Conservation (phyloP, 495 filamentous ascomycete species). For the Aspergillus ostianus region DNA sequence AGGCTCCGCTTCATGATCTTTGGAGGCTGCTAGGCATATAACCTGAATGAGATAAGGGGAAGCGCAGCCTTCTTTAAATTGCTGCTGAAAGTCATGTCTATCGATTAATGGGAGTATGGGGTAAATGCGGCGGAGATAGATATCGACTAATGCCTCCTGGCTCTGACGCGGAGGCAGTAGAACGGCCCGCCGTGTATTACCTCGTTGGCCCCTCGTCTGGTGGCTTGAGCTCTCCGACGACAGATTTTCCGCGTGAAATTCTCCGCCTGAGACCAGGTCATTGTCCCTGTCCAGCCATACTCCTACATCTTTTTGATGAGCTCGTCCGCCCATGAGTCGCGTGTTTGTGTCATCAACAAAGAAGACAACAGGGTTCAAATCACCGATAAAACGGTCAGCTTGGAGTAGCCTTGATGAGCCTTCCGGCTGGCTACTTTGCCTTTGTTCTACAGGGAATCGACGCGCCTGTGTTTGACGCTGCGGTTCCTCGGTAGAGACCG, state of each 20-base stretch:
- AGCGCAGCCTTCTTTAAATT: constrained; percentile 17
- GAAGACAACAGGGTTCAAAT: constrained; percentile 24
- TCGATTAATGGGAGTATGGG: constrained; percentile 31
- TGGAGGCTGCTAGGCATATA: constrained; percentile 36
- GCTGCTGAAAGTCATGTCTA: constrained; percentile 18
- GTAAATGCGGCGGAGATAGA: constrained; percentile 27
- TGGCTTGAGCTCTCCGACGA: background rate
- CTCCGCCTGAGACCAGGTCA: constrained; percentile 1
- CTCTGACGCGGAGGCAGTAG: constrained; percentile 20
- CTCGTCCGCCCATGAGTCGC: constrained; percentile 16
- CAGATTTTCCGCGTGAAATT: background rate
- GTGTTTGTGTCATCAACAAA: constrained; percentile 18
- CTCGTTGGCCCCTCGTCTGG: background rate
- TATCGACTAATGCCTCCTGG: constrained; percentile 21
- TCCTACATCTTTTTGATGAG: constrained; percentile 21
- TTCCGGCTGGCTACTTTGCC: background rate
- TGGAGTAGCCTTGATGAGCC: background rate
- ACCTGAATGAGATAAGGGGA: constrained; percentile 26
- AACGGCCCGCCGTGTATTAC: background rate
- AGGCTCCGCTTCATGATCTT: constrained; percentile 26
- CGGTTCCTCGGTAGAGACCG: background rate
- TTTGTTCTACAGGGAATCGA: background rate
- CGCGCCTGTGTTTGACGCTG: background rate
- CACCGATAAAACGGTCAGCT: constrained; percentile 20
- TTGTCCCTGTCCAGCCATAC: constrained; percentile 19